These are phyloP conservation scores for Diaporthe sp. DNA, from an alignment of 2,329 filamentous ascomycete species.

Conservation along the genomic window DNA sequence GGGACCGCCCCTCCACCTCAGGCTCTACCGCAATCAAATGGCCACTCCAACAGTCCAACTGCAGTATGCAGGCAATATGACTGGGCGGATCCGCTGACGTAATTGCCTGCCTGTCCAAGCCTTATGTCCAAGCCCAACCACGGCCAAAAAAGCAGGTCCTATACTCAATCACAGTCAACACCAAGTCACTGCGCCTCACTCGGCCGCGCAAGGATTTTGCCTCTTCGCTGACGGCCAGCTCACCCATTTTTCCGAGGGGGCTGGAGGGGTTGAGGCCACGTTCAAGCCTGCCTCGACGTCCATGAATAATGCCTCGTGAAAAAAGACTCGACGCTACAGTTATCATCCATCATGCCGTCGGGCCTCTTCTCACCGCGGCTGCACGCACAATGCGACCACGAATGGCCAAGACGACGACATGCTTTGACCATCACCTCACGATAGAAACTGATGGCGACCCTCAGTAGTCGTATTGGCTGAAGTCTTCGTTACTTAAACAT, in stretches of 20 bases:
- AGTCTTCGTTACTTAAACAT: background rate
- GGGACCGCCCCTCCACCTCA: slow-evolving; percentile 1
- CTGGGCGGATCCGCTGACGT: slow-evolving; percentile 27
- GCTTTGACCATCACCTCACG: background rate
- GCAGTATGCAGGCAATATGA: slow-evolving; percentile 12
- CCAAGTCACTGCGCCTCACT: slow-evolving; percentile 20
- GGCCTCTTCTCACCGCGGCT: background rate
- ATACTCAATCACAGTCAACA: background rate
- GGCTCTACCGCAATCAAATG: slow-evolving; percentile 26
- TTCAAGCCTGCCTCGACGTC: background rate
- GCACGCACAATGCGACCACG: background rate
- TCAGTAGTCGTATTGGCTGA: background rate
- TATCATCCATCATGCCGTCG: background rate
- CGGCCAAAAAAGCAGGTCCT: background rate
- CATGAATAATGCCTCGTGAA: slow-evolving; percentile 22
- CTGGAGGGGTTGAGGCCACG: slow-evolving; percentile 1
- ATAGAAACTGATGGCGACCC: background rate
- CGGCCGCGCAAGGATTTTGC: slow-evolving; percentile 30
- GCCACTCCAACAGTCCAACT: background rate
- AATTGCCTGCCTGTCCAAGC: slow-evolving; percentile 20
- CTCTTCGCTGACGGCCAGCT: slow-evolving; percentile 10
- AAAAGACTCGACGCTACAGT: background rate
- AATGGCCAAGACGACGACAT: background rate
- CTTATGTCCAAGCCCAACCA: background rate
- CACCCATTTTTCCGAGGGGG: too few species aligned